phyloP scores from a whole-genome alignment of 1,284 basidiomycete genomes.

The Sporisorium iseilematis-ciliati region DNA sequence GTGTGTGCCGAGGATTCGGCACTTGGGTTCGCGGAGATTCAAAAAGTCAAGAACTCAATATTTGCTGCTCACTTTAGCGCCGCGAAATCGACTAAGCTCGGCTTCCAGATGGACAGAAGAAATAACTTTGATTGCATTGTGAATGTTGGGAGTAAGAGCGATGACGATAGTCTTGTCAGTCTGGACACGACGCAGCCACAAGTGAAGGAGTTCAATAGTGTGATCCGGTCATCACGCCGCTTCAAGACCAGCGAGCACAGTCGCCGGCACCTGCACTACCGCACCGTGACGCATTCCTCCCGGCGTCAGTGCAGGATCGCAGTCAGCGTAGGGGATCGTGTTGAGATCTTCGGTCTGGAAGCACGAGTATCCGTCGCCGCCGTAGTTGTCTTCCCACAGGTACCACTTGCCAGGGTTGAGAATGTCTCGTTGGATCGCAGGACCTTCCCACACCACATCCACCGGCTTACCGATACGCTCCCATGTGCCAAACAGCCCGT shows the following conservation, averaged over 20 bases:
- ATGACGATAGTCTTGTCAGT: too few species aligned
- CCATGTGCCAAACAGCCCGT: constrained; percentile 28
- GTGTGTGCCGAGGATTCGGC: too few species aligned
- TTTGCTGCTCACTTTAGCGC: too few species aligned
- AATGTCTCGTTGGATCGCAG: constrained; percentile 36
- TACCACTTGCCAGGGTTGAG: constrained; percentile 29
- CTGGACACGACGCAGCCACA: too few species aligned
- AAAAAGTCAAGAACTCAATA: too few species aligned
- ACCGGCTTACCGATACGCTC: constrained; percentile 34
- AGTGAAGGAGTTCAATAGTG: too few species aligned
- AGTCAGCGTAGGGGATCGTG: constrained; percentile 21
- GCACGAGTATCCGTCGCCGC: constrained; percentile 35
- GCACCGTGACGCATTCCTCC: constrained; percentile 29
- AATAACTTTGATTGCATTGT: too few species aligned
- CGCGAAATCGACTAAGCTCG: too few species aligned
- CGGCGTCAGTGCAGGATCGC: constrained; percentile 29
- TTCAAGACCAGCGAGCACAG: constrained; percentile 1
- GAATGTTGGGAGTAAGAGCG: too few species aligned
- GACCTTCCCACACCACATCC: constrained; percentile 30
- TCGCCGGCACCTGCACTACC: constrained; percentile 13
- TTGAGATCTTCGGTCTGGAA: constrained; percentile 28
- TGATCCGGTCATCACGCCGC: constrained; percentile 4
- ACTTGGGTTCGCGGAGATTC: too few species aligned
- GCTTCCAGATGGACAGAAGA: too few species aligned
- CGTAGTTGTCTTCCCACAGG: constrained; percentile 39